Conservation (phyloP, 1,284 basidiomycete genomes). For the Wallemia hederae region DNA sequence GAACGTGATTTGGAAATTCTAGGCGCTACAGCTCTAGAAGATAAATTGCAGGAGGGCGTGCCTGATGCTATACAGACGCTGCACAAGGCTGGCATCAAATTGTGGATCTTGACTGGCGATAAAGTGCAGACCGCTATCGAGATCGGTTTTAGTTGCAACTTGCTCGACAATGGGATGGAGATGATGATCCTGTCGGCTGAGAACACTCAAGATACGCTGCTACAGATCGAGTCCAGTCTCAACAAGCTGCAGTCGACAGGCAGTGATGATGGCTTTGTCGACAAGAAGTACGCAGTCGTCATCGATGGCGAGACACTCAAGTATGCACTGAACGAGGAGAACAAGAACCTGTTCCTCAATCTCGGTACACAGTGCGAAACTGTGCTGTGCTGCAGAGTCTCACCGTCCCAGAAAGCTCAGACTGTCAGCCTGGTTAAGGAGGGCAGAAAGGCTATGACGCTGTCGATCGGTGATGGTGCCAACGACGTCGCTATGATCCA, state of each 20-base stretch:
- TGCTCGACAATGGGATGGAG: constrained; percentile 72
- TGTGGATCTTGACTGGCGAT: constrained; percentile 87
- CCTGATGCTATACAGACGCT: constrained; percentile 81
- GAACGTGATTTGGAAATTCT: constrained; percentile 57
- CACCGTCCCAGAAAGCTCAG: constrained; percentile 80
- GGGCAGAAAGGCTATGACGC: constrained; percentile 76
- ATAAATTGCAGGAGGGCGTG: constrained; percentile 87
- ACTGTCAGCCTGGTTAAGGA: constrained; percentile 90
- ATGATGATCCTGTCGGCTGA: constrained; percentile 88
- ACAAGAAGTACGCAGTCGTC: constrained; percentile 52
- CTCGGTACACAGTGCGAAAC: constrained; percentile 87
- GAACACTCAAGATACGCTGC: constrained; percentile 36
- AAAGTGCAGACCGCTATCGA: constrained; percentile 95
- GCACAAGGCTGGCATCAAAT: constrained; percentile 77
- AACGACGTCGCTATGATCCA: constrained; percentile 96
- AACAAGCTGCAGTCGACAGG: constrained; percentile 58
- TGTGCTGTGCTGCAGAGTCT: constrained; percentile 88
- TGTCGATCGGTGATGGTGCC: constrained; percentile 87
- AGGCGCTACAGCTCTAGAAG: constrained; percentile 83
- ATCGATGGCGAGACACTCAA: constrained; percentile 83
- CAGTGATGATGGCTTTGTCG: constrained; percentile 3
- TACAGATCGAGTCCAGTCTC: constrained; percentile 69
- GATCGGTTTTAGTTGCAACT: constrained; percentile 74
- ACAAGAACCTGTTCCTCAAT: constrained; percentile 65
- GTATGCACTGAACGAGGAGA: constrained; percentile 41